Evolutionary conservation across 2,329 filamentous ascomycete species (phyloP).

Genomic region (Ophiostoma tasmaniense): DNA sequence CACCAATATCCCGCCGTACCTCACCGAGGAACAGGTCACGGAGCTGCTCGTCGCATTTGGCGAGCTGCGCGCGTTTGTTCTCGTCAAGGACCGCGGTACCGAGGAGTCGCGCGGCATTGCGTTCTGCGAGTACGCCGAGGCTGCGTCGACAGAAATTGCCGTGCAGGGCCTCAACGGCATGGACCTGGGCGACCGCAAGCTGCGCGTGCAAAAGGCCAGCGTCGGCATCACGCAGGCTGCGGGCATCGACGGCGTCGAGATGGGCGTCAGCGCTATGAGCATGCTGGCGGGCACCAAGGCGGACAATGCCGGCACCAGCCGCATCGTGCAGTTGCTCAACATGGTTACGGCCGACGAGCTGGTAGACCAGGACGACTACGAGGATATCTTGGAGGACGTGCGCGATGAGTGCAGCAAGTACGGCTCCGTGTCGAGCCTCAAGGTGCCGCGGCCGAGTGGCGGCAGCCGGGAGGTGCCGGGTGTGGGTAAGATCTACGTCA

Average conservation of each 20-base stretch:
- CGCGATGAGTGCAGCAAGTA: constrained; percentile 89
- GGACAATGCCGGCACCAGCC: constrained; percentile 64
- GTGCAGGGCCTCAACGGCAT: constrained; percentile 88
- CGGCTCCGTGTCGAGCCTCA: constrained; percentile 76
- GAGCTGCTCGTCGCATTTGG: constrained; percentile 88
- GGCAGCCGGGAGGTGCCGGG: constrained; percentile 77
- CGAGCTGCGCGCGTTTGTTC: constrained; percentile 80
- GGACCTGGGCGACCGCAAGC: constrained; percentile 77
- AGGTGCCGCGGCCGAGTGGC: constrained; percentile 80
- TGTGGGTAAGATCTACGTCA: constrained; percentile 96
- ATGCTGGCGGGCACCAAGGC: constrained; percentile 87
- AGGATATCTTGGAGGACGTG: constrained; percentile 95
- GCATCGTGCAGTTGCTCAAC: constrained; percentile 87
- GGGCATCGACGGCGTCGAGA: constrained; percentile 84
- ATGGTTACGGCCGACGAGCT: constrained; percentile 97
- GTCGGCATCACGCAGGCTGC: constrained; percentile 89
- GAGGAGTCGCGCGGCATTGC: constrained; percentile 91
- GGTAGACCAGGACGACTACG: constrained; percentile 84
- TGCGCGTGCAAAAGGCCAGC: constrained; percentile 82
- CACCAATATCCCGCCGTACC: constrained; percentile 76
- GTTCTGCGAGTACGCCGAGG: constrained; percentile 88
- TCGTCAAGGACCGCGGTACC: constrained; percentile 78
- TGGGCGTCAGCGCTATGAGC: constrained; percentile 95
- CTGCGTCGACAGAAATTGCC: constrained; percentile 68
- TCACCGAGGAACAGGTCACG: constrained; percentile 83